A percentile compares a stretch with the other conserved stretches of the same genome.
phyloP scores from a whole-genome alignment of 2,329 filamentous ascomycete genomes.

The Cytospora chrysosperma region DNA sequence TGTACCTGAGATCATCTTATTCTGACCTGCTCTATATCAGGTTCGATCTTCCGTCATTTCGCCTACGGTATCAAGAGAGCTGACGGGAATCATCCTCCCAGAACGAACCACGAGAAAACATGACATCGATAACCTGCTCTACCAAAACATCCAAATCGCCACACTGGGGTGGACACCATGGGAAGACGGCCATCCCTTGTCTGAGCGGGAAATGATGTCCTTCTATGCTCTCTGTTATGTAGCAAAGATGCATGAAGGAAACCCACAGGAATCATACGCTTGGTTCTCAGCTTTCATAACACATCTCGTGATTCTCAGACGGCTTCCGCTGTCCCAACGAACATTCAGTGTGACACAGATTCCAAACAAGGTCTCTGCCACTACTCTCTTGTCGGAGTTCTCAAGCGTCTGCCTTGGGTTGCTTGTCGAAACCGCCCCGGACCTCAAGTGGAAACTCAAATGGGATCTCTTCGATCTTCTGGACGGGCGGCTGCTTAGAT shows the following conservation, averaged over 20 bases:
- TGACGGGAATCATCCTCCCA: background rate
- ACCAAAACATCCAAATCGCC: background rate
- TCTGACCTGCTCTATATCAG: background rate
- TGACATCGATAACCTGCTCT: background rate
- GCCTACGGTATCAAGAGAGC: conserved; percentile 21
- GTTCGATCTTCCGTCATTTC: conserved; percentile 20
- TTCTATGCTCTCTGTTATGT: conserved; percentile 27
- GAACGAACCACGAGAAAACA: too few relatives aligned
- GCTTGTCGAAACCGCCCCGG: conserved; percentile 21
- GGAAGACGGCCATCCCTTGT: conserved; percentile 12
- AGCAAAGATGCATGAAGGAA: conserved; percentile 16
- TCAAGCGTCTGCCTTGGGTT: conserved; percentile 1
- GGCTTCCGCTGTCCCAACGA: conserved; percentile 28
- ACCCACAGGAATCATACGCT: conserved; percentile 11
- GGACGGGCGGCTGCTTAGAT: conserved; percentile 28
- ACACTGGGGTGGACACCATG: conserved; percentile 26
- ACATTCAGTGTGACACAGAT: conserved; percentile 17
- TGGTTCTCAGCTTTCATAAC: conserved; percentile 28
- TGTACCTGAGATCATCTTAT: conserved; percentile 1
- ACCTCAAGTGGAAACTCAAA: background rate
- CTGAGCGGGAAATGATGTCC: conserved; percentile 23
- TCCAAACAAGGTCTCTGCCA: background rate
- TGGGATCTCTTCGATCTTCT: conserved; percentile 31
- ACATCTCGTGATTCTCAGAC: conserved; percentile 31
- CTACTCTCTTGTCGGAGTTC: conserved; percentile 13